phyloP scores from a whole-genome alignment of 176 grass and related monocot genomes.

The Carex kokanica region DNA sequence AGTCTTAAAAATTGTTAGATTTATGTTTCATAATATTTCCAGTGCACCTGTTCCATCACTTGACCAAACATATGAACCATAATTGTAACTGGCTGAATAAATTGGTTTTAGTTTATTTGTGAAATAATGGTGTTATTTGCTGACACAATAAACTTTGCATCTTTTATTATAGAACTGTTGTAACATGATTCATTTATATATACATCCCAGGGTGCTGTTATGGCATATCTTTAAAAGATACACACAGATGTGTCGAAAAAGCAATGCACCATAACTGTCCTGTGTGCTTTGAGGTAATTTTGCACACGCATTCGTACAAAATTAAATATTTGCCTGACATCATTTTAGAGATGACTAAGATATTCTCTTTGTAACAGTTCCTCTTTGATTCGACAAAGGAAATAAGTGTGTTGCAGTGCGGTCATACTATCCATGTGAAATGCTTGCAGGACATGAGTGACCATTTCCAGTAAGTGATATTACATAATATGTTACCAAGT shows the following conservation, averaged over 20 bases:
- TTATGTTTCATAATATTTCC: background rate
- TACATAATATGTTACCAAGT: background rate
- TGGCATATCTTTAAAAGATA: conserved; percentile 56
- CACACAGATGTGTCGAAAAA: conserved; percentile 63
- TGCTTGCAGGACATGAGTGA: conserved; percentile 69
- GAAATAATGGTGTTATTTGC: background rate
- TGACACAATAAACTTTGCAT: background rate
- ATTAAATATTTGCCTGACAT: background rate
- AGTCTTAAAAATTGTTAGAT: background rate
- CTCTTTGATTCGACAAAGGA: conserved; percentile 84
- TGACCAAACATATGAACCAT: background rate
- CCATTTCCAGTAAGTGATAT: conserved; percentile 65
- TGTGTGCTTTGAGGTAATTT: conserved; percentile 74
- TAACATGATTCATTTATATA: background rate
- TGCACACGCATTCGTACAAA: background rate
- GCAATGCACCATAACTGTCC: conserved; percentile 96
- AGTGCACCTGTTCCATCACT: background rate
- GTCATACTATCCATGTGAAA: conserved; percentile 76
- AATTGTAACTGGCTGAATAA: background rate
- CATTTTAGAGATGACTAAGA: background rate
- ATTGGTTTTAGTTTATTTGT: conserved; percentile 1
- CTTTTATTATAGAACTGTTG: background rate
- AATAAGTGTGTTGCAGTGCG: conserved; percentile 61
- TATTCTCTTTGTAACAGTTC: conserved; percentile 38
- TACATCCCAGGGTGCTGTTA: conserved; percentile 65